Evolutionary conservation across 192 early-diverging fungal species (phyloP), one percentile per base, ranked within the genome.

Genomic region (Funneliformis mosseae): DNA sequence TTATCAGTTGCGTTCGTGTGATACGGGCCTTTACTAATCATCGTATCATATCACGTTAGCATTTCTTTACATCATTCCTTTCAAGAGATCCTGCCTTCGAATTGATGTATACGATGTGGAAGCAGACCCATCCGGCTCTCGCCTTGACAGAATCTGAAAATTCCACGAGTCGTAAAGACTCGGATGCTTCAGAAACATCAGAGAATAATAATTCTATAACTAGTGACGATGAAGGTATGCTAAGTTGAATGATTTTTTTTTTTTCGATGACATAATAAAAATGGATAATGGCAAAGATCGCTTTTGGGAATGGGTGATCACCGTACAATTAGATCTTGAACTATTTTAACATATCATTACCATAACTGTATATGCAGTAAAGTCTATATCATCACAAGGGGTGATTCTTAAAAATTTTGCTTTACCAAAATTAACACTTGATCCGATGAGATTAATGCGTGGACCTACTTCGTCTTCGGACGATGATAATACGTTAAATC

Each of bases 51-150:
- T 64, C 4, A 74, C 12, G 25, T 45, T 80, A 91, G 86, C 89
- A 95, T 68, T 93, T 94, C 74, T 97, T 97, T 77, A 92, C 93
- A 9, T 96, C 96, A 8, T 95, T 97, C 69, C 84, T 97, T n/a
- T 91, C 92, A 74, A 94, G 96, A 42, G 96, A 97, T 68, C 87
- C 87, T 60, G 92, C 91, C 1, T 92, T 89, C 61, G 92, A 93
- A 81, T 85, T 93, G 67, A 82, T 95, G 9, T 85, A 89, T 78
- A 91, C 92, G 8, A 77, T 93, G 59, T 95, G 94, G 94, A 75
- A 82, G 74, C 78, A 80, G 42, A 80, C 80, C 1, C 83, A 84
- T 43, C 85, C 85, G 9, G 81, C 81, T 50, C 18, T n/a, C 2
- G 75, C 28, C 83, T 79, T 68, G 60, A 77, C 48, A 61, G 28